These are phyloP conservation scores for Aspergillus nanangensis DNA, from an alignment of 495 filamentous ascomycete genomes.

Conservation along the genomic window DNA sequence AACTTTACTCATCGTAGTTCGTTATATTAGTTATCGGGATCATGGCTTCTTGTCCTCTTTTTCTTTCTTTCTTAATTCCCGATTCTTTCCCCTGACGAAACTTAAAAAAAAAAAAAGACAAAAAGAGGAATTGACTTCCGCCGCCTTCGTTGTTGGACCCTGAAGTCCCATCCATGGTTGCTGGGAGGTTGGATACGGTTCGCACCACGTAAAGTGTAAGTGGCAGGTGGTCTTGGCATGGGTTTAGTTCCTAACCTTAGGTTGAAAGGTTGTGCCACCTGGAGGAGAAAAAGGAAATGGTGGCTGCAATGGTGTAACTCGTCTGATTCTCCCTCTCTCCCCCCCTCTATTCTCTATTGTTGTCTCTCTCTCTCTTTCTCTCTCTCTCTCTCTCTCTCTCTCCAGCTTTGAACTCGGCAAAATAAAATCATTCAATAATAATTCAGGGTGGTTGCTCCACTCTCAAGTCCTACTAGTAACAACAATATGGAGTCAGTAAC, in stretches of 20 bases:
- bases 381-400: background rate
- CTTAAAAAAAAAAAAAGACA: no score
- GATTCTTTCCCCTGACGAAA: no score
- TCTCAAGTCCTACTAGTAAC: background rate
- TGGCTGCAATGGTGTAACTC: no score
- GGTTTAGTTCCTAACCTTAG: no score
- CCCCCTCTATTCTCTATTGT: background rate
- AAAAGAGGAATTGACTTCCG: background rate
- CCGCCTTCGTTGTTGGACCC: background rate
- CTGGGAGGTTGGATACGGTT: background rate
- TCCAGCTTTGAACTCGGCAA: background rate
- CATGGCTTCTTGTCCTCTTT: no score
- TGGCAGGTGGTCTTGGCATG: constrained; percentile 5
- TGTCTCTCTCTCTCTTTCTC: background rate
- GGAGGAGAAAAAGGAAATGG: no score
- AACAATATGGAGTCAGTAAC: background rate
- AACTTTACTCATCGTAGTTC: no score
- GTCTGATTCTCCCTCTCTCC: background rate
- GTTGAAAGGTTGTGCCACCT: no score
- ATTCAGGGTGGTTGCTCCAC: background rate
- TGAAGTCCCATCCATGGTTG: background rate
- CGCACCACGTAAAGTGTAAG: background rate
- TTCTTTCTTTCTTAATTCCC: no score
- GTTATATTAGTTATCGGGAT: no score
- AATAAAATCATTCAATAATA: background rate